Evolutionary conservation across 2,329 filamentous ascomycete species (phyloP).

Genomic region (Trichoderma citrinoviride): DNA sequence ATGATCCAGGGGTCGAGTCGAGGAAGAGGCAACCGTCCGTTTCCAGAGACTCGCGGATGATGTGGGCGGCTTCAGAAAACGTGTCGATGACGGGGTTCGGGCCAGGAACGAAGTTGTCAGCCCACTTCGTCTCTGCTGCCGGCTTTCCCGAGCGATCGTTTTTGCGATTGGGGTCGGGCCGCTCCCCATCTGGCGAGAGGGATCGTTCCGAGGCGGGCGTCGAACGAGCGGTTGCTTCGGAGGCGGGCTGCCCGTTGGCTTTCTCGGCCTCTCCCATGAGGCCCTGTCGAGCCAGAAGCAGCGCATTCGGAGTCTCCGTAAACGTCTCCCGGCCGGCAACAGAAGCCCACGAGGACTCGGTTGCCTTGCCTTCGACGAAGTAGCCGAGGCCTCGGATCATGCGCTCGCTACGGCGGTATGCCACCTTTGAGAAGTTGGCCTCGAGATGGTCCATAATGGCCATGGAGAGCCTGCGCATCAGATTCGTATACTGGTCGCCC

Average conservation of each 20-base stretch:
- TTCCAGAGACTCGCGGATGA: slow-evolving; percentile 43
- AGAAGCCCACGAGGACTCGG: slow-evolving; percentile 13
- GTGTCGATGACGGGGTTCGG: slow-evolving; percentile 20
- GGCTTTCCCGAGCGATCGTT: neutral
- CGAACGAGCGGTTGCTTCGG: neutral
- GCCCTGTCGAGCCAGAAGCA: slow-evolving; percentile 10
- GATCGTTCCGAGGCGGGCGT: neutral
- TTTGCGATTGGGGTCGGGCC: neutral
- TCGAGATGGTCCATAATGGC: slow-evolving; percentile 36
- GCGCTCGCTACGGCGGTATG: slow-evolving; percentile 30
- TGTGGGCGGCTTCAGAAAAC: slow-evolving; percentile 39
- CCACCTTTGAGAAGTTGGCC: slow-evolving; percentile 26
- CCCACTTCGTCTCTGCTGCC: slow-evolving; percentile 17
- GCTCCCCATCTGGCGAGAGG: slow-evolving; percentile 1
- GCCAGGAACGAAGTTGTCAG: slow-evolving; percentile 9
- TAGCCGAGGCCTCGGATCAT: slow-evolving; percentile 36
- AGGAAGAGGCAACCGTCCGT: slow-evolving; percentile 39
- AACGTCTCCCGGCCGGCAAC: slow-evolving; percentile 11
- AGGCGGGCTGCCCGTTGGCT: neutral
- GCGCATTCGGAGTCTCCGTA: slow-evolving; percentile 7
- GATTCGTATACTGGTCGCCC: slow-evolving; percentile 26
- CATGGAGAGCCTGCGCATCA: slow-evolving; percentile 26
- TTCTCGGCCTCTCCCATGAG: neutral
- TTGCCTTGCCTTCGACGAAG: slow-evolving; percentile 29
- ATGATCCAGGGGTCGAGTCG: slow-evolving; percentile 35